Percentiles rank a stretch among this genome's conserved stretches.
Evolutionary conservation across 208 protist genomes (phyloP).

Genomic region (Acanthamoeba lenticulata): DNA sequence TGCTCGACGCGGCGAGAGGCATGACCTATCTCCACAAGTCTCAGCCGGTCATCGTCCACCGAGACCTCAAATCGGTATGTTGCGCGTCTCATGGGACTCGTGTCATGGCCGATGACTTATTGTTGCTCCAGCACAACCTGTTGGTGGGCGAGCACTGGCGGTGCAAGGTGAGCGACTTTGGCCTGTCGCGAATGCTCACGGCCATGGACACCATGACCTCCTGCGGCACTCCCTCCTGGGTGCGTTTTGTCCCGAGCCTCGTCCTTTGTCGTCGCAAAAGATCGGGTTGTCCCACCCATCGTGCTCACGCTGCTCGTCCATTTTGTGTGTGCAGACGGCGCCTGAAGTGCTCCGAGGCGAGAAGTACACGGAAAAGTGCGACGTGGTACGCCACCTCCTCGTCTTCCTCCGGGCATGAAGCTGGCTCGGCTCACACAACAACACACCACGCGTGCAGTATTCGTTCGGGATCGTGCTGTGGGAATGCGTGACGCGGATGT

Average conservation of each 20-base stretch:
- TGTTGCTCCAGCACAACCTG: conserved; percentile 30
- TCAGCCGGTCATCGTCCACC: conserved; percentile 54
- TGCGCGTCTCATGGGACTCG: background rate
- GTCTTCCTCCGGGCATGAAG: background rate
- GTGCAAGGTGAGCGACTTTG: conserved; percentile 59
- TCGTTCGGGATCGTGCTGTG: conserved; percentile 59
- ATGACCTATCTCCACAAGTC: conserved; percentile 69
- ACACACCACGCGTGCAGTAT: background rate
- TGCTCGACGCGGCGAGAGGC: conserved; percentile 19
- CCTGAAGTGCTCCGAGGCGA: conserved; percentile 66
- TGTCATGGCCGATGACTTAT: background rate
- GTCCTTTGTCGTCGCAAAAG: background rate
- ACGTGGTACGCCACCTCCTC: background rate
- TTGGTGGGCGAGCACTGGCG: conserved; percentile 50
- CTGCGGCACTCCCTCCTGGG: conserved; percentile 65
- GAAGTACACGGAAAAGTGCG: conserved; percentile 66
- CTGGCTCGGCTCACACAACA: too few species aligned
- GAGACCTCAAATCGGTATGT: conserved; percentile 60
- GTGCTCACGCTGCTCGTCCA: background rate
- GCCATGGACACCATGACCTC: conserved; percentile 58
- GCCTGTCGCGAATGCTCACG: conserved; percentile 13
- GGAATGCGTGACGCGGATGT: conserved; percentile 59
- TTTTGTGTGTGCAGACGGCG: background rate
- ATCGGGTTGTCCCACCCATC: background rate
- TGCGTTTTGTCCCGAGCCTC: background rate